A percentile compares a stretch with the other conserved stretches of the same genome.
Evolutionary conservation across 306 rosid genomes (phyloP).

Genomic region (Pyrus betulifolia): DNA sequence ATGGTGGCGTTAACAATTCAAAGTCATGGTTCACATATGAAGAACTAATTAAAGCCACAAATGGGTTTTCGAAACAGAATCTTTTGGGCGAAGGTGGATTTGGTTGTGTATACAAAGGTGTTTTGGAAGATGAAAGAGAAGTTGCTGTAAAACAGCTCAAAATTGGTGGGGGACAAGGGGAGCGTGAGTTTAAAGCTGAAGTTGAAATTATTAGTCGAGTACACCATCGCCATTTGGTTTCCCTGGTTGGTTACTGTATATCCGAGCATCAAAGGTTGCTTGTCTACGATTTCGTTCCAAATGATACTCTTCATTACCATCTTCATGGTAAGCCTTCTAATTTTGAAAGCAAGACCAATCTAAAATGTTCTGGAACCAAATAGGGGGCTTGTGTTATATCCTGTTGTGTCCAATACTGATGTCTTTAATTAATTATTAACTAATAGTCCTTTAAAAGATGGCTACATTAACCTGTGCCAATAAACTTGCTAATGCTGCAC

Average conservation of each 20-base stretch:
- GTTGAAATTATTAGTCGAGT: constrained; percentile 94
- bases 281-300: constrained; percentile 76
- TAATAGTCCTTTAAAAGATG: not conserved
- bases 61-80: constrained; percentile 59
- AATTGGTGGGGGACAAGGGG: constrained; percentile 94
- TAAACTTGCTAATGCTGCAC: not conserved
- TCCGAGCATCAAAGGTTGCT: constrained; percentile 86
- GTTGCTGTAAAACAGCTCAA: constrained; percentile 95
- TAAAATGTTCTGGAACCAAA: not conserved
- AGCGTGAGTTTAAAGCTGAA: constrained; percentile 96
- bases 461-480: not conserved
- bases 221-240: constrained; percentile 97
- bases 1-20: constrained; percentile 66
- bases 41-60: constrained; percentile 75
- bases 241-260: constrained; percentile 91
- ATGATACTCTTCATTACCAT: constrained; percentile 81
- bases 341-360: constrained; percentile 1
- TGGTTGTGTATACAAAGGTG: constrained; percentile 95
- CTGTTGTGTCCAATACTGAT: not conserved
- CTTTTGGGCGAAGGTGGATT: constrained; percentile 98
- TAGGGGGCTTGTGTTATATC: not conserved
- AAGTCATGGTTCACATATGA: constrained; percentile 72
- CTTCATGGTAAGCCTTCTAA: constrained; percentile 72
- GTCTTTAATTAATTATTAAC: not conserved
- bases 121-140: constrained; percentile 68